Evolutionary conservation across 257 asterid species (phyloP), one percentile per base, ranked within the genome.

Genomic region (Asclepias syriaca): DNA sequence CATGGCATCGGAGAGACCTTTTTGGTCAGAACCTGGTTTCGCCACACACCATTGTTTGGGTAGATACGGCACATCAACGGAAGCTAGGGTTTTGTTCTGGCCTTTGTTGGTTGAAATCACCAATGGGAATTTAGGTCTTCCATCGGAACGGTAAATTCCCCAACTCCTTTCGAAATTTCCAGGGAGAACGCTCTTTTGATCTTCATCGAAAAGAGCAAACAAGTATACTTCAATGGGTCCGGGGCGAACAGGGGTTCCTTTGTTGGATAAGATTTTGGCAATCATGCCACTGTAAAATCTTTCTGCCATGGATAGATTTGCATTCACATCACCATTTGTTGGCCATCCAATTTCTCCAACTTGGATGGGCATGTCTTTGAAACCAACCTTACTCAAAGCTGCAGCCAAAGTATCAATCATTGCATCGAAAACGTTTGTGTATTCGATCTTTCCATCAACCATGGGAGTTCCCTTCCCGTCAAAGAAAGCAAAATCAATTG

Each of bases 191-290:
- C 75, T 72, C 60, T 72, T 72, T 8, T 8, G 45, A 45, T 72
- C 69, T 34, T 72, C 75, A 8, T 72, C 68, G 5, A 59, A 14
- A n/a, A 72, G 45, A 5, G 69, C 69, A 45, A 72, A 72, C 24
- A 72, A 0, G 60, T 72, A 72, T 3, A 59, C 69, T 0, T 72
- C 75, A 5, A 58, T 27, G 29, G 16, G 21, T 40, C 58, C 59
- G 3, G 75, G 75, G 5, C 75, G 68, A 15, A 72, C 59, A 2
- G 75, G 75, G 0, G 75, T 72, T 7, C 75, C 75, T 46, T 72
- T 59, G 45, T 46, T n/a, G 7, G 57, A 21, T 46, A 51, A 13
- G 24, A 72, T 29, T 43, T 72, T 45, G 1, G 56, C 21, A 5
- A 68, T 4, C 8, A 68, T 43, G 24, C 72, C 72, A 14, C 0